phyloP scores from a whole-genome alignment of 2,329 filamentous ascomycete genomes.

The Colletotrichum sp. region DNA sequence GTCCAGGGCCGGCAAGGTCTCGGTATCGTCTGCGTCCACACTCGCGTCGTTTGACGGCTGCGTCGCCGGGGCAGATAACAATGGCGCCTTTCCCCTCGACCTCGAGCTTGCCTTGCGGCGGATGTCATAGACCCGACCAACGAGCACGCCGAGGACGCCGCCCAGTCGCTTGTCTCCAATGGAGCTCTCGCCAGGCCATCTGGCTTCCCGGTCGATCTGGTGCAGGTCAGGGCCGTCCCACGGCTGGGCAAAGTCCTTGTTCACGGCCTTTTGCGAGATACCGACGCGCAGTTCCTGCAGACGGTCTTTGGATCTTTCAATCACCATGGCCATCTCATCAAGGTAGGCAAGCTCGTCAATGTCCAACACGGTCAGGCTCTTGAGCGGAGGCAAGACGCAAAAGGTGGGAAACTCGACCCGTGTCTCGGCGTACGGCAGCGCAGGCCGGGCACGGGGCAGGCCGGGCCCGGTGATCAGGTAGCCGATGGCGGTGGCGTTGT shows the following conservation, averaged over 20 bases:
- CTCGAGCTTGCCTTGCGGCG: constrained; percentile 27
- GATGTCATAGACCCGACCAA: constrained; percentile 71
- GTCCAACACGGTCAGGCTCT: constrained; percentile 77
- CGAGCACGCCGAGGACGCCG: constrained; percentile 71
- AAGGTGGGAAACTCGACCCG: constrained; percentile 81
- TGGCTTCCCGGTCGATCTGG: constrained; percentile 65
- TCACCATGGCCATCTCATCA: constrained; percentile 80
- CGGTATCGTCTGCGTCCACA: neutral
- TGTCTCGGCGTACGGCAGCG: constrained; percentile 55
- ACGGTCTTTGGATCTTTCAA: constrained; percentile 70
- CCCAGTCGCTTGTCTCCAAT: constrained; percentile 70
- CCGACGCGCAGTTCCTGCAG: constrained; percentile 77
- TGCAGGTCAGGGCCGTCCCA: constrained; percentile 68
- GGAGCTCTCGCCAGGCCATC: constrained; percentile 59
- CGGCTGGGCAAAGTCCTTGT: constrained; percentile 59
- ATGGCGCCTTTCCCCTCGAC: constrained; percentile 3
- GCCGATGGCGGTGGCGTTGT: constrained; percentile 45
- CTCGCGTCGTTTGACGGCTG: neutral
- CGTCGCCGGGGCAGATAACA: neutral
- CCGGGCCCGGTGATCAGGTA: constrained; percentile 35
- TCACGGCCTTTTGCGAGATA: constrained; percentile 58
- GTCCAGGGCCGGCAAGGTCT: neutral
- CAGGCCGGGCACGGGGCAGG: constrained; percentile 35
- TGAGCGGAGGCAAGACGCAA: constrained; percentile 76
- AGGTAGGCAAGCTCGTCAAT: constrained; percentile 84